phyloP scores from a whole-genome alignment of 306 rosid genomes.

The Myrica gale region DNA sequence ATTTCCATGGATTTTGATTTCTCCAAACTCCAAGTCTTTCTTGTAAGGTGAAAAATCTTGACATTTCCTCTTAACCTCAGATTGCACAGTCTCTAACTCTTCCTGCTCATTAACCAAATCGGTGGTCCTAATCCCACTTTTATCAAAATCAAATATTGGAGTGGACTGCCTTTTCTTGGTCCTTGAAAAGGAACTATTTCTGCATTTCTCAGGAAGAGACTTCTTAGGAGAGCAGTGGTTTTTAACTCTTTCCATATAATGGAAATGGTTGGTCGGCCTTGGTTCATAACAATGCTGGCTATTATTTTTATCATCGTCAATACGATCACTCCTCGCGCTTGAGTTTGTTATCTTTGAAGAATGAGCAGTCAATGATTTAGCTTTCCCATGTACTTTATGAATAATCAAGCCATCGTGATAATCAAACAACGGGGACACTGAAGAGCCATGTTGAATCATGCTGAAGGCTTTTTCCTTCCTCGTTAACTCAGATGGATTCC shows the following conservation, averaged over 20 bases:
- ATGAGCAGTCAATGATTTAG: constrained; percentile 40
- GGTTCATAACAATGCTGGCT: constrained; percentile 38
- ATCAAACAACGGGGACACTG: constrained; percentile 41
- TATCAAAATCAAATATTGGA: constrained; percentile 44
- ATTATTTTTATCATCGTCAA: constrained; percentile 45
- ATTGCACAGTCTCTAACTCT: background rate
- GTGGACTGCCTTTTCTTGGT: constrained; percentile 39
- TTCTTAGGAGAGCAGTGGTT: constrained; percentile 36
- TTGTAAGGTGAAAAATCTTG: constrained; percentile 41
- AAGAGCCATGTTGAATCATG: constrained; percentile 38
- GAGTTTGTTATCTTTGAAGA: constrained; percentile 32
- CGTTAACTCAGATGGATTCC: constrained; percentile 49
- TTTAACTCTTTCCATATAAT: constrained; percentile 45
- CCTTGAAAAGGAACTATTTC: constrained; percentile 50
- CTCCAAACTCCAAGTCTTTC: constrained; percentile 52
- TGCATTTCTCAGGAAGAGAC: constrained; percentile 48
- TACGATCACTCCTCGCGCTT: constrained; percentile 39
- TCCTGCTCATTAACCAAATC: constrained; percentile 37
- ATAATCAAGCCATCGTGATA: constrained; percentile 38
- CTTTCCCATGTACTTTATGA: constrained; percentile 40
- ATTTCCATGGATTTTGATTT: constrained; percentile 34
- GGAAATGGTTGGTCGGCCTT: constrained; percentile 33
- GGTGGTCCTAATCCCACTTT: constrained; percentile 41
- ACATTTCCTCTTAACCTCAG: background rate
- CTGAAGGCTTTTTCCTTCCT: constrained; percentile 50